These are phyloP conservation scores for Rosa persica DNA, from an alignment of 306 rosid species.

Conservation along the genomic window DNA sequence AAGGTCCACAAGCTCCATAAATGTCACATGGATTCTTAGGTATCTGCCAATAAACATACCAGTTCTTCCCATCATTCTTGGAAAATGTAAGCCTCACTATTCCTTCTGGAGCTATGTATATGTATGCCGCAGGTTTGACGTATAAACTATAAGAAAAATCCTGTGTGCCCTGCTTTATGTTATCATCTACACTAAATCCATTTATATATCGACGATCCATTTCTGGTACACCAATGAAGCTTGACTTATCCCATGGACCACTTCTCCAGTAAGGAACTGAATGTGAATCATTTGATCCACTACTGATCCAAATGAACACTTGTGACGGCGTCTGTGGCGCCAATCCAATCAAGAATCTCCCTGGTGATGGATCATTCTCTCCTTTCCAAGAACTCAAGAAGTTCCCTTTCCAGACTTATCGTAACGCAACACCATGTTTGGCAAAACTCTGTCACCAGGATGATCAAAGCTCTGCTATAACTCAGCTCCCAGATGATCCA, in stretches of 20 bases:
- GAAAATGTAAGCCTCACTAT: neutral
- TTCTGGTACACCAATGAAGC: constrained; percentile 39
- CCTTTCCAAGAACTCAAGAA: constrained; percentile 44
- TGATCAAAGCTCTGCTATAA: constrained; percentile 52
- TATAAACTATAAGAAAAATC: constrained; percentile 17
- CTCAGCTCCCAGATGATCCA: constrained; percentile 21
- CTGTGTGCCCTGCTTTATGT: constrained; percentile 27
- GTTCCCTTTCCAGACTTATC: constrained; percentile 32
- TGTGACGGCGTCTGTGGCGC: constrained; percentile 39
- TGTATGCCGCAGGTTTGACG: neutral
- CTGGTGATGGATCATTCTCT: constrained; percentile 44
- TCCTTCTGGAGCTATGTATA: constrained; percentile 34
- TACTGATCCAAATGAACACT: constrained; percentile 33
- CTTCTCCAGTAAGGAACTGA: constrained; percentile 43
- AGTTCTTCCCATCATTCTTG: neutral
- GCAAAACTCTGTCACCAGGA: constrained; percentile 39
- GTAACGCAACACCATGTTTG: constrained; percentile 31
- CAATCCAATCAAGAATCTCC: constrained; percentile 29
- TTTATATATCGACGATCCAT: constrained; percentile 29
- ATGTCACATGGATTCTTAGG: neutral
- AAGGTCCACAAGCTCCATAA: constrained; percentile 25
- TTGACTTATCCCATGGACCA: constrained; percentile 57
- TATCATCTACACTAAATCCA: constrained; percentile 27
- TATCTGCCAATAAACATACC: neutral
- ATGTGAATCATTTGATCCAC: constrained; percentile 21